phyloP scores from a whole-genome alignment of 2,329 filamentous ascomycete genomes.

The Ophiocordyceps camponoti-leonardi region DNA sequence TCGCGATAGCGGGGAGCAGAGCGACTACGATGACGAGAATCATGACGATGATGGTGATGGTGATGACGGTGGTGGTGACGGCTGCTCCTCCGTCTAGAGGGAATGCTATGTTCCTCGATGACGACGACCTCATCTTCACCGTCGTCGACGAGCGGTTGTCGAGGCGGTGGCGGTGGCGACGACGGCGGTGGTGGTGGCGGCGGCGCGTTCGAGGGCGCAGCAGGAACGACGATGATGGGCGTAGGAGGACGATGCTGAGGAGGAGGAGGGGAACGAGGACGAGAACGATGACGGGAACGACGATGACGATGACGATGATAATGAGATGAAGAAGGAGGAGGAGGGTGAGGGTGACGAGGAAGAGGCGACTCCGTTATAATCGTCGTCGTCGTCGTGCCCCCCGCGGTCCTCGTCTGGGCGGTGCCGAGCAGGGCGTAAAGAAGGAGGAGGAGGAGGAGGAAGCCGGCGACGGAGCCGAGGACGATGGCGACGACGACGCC shows the following conservation, averaged over 20 bases:
- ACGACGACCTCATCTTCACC: background rate
- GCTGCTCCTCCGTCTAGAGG: background rate
- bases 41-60: conserved; percentile 1
- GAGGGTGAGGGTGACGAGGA: background rate
- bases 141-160: background rate
- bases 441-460: conserved; percentile 34
- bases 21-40: conserved; percentile 1
- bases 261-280: too few relatives aligned
- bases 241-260: too few relatives aligned
- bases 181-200: too few relatives aligned
- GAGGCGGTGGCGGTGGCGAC: background rate
- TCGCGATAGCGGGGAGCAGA: conserved; percentile 2
- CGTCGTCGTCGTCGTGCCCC: too few relatives aligned
- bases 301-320: too few relatives aligned
- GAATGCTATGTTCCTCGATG: background rate
- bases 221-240: too few relatives aligned
- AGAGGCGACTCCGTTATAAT: background rate
- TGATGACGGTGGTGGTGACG: conserved; percentile 1
- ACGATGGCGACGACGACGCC: conserved; percentile 26
- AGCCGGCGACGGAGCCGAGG: conserved; percentile 27
- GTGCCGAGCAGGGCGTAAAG: conserved; percentile 30
- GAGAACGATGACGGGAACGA: too few relatives aligned
- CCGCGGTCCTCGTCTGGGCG: too few relatives aligned
- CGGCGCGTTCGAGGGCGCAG: too few relatives aligned
- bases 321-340: too few relatives aligned